These are phyloP conservation scores for Ganoderma sinense DNA, from an alignment of 1,284 basidiomycete species.

Conservation along the genomic window DNA sequence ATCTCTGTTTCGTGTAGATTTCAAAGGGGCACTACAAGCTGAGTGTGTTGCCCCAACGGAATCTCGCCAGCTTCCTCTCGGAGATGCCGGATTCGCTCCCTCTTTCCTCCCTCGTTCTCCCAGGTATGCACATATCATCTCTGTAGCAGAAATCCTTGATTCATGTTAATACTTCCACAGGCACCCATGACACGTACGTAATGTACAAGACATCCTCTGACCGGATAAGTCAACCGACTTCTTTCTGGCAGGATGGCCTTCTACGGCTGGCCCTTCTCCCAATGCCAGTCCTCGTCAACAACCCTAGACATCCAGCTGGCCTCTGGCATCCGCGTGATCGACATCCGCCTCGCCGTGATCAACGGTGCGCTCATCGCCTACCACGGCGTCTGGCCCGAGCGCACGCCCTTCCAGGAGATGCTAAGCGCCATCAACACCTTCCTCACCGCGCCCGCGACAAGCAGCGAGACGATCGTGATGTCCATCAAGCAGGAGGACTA, in stretches of 20 bases:
- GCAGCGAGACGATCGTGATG: constrained; percentile 79
- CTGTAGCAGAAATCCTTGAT: background rate
- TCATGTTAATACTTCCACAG: constrained; percentile 38
- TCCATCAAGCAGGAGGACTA: constrained; percentile 89
- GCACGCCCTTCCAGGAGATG: constrained; percentile 70
- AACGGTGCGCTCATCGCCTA: constrained; percentile 74
- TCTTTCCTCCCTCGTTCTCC: constrained; percentile 76
- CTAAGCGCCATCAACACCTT: constrained; percentile 69
- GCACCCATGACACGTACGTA: constrained; percentile 77
- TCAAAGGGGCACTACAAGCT: constrained; percentile 49
- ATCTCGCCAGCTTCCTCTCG: constrained; percentile 67
- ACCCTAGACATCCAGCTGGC: constrained; percentile 66
- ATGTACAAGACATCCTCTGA: no score
- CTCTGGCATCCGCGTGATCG: constrained; percentile 80
- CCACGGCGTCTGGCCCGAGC: constrained; percentile 80
- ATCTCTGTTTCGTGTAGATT: constrained; percentile 27
- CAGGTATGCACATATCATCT: constrained; percentile 54
- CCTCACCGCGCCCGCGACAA: constrained; percentile 62
- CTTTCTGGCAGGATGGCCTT: constrained; percentile 67
- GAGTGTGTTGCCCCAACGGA: constrained; percentile 62
- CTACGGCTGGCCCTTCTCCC: constrained; percentile 81
- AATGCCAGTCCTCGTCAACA: constrained; percentile 68
- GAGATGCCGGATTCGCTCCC: constrained; percentile 70
- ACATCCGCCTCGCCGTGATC: constrained; percentile 80
- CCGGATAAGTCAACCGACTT: background rate